Evolutionary conservation across 257 asterid species (phyloP), one percentile per base, ranked within the genome.

Genomic region (Solanum arcanum): DNA sequence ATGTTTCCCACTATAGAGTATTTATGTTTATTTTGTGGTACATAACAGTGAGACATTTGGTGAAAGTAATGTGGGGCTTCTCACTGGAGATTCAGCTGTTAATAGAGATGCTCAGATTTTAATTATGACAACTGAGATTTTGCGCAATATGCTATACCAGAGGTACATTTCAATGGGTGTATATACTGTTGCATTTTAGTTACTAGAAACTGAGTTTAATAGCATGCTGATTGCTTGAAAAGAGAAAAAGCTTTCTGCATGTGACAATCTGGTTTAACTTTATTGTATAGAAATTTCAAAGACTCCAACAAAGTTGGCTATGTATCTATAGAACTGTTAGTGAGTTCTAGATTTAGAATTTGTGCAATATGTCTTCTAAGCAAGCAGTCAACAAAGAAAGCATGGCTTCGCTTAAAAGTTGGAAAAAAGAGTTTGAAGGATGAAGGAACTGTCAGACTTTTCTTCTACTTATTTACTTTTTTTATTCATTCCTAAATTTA

Each of bases 61-160:
- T 90, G 98, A 97, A 88, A 86, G 93, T 90, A 95, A 94, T 91
- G 98, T 97, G 88, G 99, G 99, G 82, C 99, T 97, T 88, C 95
- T 97, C 64, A 95, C 99, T 77, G 99, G 99, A 87, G 99, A 97
- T 93, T 94, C 99, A 88, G 97, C 97, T 78, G 95, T 97, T 72
- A 97, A 97, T 88, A 96, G 90, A 94, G 99, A 97, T 92, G 99
- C 98, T 88, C 99, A 91, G 88, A 91, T 97, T 90, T 90, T 96
- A 91, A 96, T 97, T 72, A 97, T 97, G 99, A 97, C 99, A 44
- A 95, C 99, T 21, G 99, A 97, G 94, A 97, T 97, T 89, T 92
- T 97, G 91, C 98, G 99, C 86, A 97, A 97, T 90, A 97, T 97
- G 99, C 88, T 97, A 86, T 97, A 96, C 88, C 95, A 90, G 86